Conservation (phyloP, 106 monocot species). For the Dioscorea dumetorum region DNA sequence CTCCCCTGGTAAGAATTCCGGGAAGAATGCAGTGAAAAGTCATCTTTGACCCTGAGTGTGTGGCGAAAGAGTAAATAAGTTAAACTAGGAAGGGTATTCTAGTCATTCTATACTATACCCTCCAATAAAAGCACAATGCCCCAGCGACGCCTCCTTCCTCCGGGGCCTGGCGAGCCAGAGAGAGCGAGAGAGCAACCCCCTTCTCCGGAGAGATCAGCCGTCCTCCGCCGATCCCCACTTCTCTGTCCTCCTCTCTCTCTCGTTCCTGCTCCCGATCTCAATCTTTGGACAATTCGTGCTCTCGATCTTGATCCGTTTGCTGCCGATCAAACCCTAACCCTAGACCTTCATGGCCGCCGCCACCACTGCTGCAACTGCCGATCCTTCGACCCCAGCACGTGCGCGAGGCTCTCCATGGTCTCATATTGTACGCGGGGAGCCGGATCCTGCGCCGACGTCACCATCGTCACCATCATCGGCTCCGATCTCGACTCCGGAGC, state of each 20-base stretch:
- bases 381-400: background rate
- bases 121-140: background rate
- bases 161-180: conserved; percentile 1
- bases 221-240: background rate
- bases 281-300: too few species aligned
- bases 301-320: background rate
- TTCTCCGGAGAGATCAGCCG: background rate
- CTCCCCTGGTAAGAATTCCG: background rate
- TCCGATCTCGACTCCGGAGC: background rate
- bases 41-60: background rate
- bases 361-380: background rate
- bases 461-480: background rate
- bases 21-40: background rate
- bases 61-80: background rate
- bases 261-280: too few species aligned
- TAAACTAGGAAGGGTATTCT: background rate
- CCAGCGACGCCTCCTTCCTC: background rate
- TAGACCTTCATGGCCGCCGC: background rate
- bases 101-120: background rate
- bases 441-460: background rate
- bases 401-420: background rate
- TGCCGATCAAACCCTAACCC: background rate
- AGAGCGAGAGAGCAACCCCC: background rate
- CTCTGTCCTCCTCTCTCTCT: too few species aligned
- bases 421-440: background rate